Percentiles rank a stretch among this genome's conserved stretches.
Conservation (phyloP, 2,329 filamentous ascomycete genomes). For the Fusarium lyarnte region DNA sequence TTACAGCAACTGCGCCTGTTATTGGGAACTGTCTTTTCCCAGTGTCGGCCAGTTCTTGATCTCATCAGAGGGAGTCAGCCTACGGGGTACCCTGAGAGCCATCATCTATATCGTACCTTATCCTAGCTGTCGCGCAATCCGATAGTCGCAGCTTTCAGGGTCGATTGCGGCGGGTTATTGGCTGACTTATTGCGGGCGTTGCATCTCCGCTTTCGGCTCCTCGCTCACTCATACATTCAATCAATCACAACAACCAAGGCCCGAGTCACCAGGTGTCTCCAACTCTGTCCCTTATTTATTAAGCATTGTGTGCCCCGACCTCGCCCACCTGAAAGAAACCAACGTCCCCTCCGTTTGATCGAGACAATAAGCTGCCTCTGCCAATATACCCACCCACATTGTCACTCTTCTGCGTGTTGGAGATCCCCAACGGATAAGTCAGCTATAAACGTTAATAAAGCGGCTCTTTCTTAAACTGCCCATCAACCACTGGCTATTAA, state of each 20-base stretch:
- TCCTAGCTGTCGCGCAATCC: constrained; percentile 36
- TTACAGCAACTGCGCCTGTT: constrained; percentile 19
- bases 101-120: constrained; percentile 14
- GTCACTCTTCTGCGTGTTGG: not conserved
- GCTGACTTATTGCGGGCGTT: constrained; percentile 33
- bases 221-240: constrained; percentile 36
- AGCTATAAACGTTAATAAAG: constrained; percentile 24
- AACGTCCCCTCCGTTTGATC: constrained; percentile 3
- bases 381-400: not conserved
- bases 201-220: constrained; percentile 44
- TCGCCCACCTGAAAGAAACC: constrained; percentile 25
- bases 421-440: constrained; percentile 10
- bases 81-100: constrained; percentile 35
- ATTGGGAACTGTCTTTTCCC: constrained; percentile 15
- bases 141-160: constrained; percentile 35
- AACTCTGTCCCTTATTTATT: constrained; percentile 35
- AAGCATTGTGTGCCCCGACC: constrained; percentile 40
- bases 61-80: constrained; percentile 20
- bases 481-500: constrained; percentile 8
- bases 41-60: constrained; percentile 32
- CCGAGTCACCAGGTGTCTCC: constrained; percentile 41
- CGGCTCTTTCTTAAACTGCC: constrained; percentile 20
- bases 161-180: constrained; percentile 41
- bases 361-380: not conserved
- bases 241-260: constrained; percentile 39